A percentile compares a stretch with the other conserved stretches of the same genome.
Conservation (phyloP, 2,329 filamentous ascomycete species). For the Emydomyces testavorans region DNA sequence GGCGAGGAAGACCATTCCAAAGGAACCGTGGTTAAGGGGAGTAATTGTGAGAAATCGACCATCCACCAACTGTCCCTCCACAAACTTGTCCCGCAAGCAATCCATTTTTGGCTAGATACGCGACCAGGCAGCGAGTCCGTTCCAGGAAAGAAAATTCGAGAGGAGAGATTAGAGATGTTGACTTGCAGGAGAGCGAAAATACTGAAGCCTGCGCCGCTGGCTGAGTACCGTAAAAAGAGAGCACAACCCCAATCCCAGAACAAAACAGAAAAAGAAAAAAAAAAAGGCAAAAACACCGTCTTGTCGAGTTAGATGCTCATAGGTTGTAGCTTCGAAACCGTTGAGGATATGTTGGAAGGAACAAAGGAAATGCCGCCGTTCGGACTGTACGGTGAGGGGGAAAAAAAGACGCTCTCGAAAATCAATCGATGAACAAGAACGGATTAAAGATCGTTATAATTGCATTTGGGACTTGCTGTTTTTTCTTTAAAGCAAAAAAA, state of each 20-base stretch:
- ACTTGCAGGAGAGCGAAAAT: constrained; percentile 15
- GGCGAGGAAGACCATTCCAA: constrained; percentile 95
- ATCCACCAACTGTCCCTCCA: constrained; percentile 66
- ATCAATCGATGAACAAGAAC: constrained; percentile 10
- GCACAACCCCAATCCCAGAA: constrained; percentile 12
- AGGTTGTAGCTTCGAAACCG: constrained; percentile 17
- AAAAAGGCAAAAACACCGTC: constrained; percentile 25
- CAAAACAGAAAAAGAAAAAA: constrained; percentile 21
- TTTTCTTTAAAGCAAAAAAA: no score
- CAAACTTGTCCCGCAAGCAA: constrained; percentile 75
- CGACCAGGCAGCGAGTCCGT: neutral
- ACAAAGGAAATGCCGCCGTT: constrained; percentile 18
- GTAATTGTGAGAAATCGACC: constrained; percentile 85
- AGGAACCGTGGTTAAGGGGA: constrained; percentile 95
- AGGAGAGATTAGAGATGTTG: constrained; percentile 10
- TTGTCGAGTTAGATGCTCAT: constrained; percentile 34
- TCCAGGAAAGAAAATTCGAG: neutral
- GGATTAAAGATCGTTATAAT: constrained; percentile 18
- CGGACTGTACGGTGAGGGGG: constrained; percentile 21
- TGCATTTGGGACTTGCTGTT: constrained; percentile 17
- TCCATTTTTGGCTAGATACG: constrained; percentile 46
- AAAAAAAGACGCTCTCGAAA: constrained; percentile 5
- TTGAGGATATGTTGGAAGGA: constrained; percentile 5
- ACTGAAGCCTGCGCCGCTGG: constrained; percentile 6
- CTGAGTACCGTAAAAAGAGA: constrained; percentile 13